Evolutionary conservation across 805 yeast genomes (phyloP).

Genomic region (Sungouiozyma intestinalis): DNA sequence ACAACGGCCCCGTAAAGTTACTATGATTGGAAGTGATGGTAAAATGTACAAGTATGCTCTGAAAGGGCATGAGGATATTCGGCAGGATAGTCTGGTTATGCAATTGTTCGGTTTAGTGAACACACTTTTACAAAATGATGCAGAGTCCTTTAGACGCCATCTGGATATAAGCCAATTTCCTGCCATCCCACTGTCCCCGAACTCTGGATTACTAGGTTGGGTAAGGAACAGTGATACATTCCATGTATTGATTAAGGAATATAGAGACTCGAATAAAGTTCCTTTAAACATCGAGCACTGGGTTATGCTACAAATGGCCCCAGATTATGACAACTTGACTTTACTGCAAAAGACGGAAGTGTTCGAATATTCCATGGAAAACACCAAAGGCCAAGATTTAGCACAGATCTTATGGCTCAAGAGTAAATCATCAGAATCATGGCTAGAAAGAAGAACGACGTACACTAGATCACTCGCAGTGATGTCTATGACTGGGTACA

Average conservation of each 20-base stretch:
- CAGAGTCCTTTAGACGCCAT: constrained; percentile 94
- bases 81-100: constrained; percentile 97
- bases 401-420: constrained; percentile 94
- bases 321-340: constrained; percentile 81
- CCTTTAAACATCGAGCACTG: constrained; percentile 87
- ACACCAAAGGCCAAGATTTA: constrained; percentile 91
- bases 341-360: constrained; percentile 90
- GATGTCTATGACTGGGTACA: constrained; percentile 98
- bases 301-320: constrained; percentile 96
- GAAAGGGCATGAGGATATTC: constrained; percentile 95
- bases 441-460: constrained; percentile 95
- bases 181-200: constrained; percentile 93
- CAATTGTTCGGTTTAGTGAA: constrained; percentile 93
- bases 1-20: constrained; percentile 85
- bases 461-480: constrained; percentile 94
- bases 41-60: constrained; percentile 71
- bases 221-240: constrained; percentile 95
- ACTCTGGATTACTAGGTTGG: constrained; percentile 95
- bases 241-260: constrained; percentile 85
- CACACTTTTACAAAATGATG: constrained; percentile 75
- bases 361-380: constrained; percentile 89
- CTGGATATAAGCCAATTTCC: constrained; percentile 85
- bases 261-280: constrained; percentile 84
- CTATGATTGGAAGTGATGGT: constrained; percentile 83
- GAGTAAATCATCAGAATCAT: constrained; percentile 90